phyloP scores from a whole-genome alignment of 306 rosid species.

The Cicer pinnatifidum region DNA sequence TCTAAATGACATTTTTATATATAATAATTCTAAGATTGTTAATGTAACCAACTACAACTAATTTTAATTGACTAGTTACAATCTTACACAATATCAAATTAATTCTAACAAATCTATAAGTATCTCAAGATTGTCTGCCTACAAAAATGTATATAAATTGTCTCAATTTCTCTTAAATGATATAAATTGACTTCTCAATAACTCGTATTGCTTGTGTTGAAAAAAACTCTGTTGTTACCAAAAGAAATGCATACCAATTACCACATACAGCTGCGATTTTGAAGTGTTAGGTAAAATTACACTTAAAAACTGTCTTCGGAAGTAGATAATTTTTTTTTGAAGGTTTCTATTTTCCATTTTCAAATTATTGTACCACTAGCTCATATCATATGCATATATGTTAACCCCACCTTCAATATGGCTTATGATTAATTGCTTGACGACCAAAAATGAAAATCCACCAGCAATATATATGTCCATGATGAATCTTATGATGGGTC shows the following conservation, averaged over 20 bases:
- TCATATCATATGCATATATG: conserved; percentile 3
- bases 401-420: conserved; percentile 7
- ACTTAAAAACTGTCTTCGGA: not conserved
- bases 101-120: no score
- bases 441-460: conserved; percentile 33
- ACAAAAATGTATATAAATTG: no score
- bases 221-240: not conserved
- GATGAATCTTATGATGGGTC: conserved; percentile 51
- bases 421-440: conserved; percentile 39
- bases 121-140: no score
- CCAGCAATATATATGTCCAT: conserved; percentile 41
- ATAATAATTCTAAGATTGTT: no score
- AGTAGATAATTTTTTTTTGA: not conserved
- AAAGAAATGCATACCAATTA: not conserved
- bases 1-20: no score
- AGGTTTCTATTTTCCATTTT: not conserved
- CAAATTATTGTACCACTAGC: not conserved
- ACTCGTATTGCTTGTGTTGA: no score
- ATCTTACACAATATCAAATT: no score
- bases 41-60: no score
- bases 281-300: not conserved
- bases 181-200: no score
- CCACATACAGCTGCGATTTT: not conserved
- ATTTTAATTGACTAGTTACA: no score
- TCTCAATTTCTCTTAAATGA: no score